Evolutionary conservation across 257 asterid genomes (phyloP).

Genomic region (Coffea canephora): DNA sequence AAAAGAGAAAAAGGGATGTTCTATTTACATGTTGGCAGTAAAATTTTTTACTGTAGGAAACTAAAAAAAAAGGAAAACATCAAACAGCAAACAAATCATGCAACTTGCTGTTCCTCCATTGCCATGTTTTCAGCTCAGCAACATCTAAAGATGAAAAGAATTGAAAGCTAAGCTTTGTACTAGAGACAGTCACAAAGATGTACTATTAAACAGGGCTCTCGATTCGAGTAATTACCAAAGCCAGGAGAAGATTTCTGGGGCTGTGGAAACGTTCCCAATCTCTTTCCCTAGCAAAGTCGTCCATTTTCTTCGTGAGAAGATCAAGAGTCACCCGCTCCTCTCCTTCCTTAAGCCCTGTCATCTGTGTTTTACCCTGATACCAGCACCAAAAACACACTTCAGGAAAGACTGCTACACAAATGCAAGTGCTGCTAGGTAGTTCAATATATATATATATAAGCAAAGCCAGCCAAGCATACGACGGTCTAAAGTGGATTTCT

Average conservation of each 20-base stretch:
- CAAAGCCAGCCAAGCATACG: background rate
- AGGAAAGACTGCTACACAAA: background rate
- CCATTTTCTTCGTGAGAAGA: slow-evolving; percentile 39
- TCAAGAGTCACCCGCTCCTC: slow-evolving; percentile 39
- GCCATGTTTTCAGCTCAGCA: no score
- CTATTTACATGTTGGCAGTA: background rate
- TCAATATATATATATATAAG: background rate
- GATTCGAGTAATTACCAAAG: slow-evolving; percentile 27
- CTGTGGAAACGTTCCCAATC: slow-evolving; percentile 50
- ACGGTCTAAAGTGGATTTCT: background rate
- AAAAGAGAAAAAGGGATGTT: background rate
- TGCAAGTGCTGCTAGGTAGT: no score
- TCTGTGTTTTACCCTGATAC: background rate
- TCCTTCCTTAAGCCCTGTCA: slow-evolving; percentile 19
- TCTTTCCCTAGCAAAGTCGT: slow-evolving; percentile 44
- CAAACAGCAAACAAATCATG: background rate
- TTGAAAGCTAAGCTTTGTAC: no score
- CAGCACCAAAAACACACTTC: no score
- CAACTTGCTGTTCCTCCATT: background rate
- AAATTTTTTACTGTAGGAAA: background rate
- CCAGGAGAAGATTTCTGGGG: slow-evolving; percentile 51
- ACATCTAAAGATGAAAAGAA: no score
- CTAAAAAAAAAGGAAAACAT: background rate
- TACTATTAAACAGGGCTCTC: background rate
- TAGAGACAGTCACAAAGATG: no score